A percentile compares a stretch with the other conserved stretches of the same genome.
phyloP scores from a whole-genome alignment of 176 grass and related monocot species.

The Calamus simplicifolius region DNA sequence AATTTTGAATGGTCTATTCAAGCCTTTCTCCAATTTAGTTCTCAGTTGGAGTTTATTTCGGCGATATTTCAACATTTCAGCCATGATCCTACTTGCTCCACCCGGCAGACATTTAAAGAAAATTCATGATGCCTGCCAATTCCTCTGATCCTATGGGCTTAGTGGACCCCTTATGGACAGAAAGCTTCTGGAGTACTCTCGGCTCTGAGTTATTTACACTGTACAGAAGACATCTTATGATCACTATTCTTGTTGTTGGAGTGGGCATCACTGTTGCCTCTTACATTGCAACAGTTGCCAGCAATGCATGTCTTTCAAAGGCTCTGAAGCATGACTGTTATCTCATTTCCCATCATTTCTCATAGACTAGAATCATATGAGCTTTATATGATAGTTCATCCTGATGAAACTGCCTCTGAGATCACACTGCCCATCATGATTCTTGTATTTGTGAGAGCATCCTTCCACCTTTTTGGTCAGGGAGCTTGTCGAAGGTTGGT shows the following conservation, averaged over 20 bases:
- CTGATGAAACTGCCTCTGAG: no score
- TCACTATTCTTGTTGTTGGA: constrained; percentile 47
- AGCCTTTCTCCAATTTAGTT: no score
- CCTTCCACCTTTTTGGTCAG: no score
- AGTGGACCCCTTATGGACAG: constrained; percentile 67
- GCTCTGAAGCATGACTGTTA: constrained; percentile 55
- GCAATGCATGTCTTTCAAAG: constrained; percentile 55
- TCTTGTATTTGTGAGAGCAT: no score
- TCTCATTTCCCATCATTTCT: background rate
- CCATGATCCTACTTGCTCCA: constrained; percentile 86
- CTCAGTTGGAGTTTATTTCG: no score
- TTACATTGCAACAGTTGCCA: constrained; percentile 34
- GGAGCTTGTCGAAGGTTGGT: no score
- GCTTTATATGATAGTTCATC: no score
- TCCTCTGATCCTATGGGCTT: constrained; percentile 47
- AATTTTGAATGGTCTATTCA: background rate
- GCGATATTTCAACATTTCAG: constrained; percentile 25
- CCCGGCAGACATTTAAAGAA: constrained; percentile 53
- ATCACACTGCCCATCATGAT: no score
- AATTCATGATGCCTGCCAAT: constrained; percentile 54
- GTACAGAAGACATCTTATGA: constrained; percentile 62
- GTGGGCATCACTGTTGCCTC: constrained; percentile 44
- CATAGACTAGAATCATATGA: no score
- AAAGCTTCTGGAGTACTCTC: constrained; percentile 93
- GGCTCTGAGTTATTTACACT: constrained; percentile 52